Evolutionary conservation across 495 filamentous ascomycete genomes (phyloP), one percentile per base, ranked within the genome.

Genomic region (Elaphomyces granulatus): DNA sequence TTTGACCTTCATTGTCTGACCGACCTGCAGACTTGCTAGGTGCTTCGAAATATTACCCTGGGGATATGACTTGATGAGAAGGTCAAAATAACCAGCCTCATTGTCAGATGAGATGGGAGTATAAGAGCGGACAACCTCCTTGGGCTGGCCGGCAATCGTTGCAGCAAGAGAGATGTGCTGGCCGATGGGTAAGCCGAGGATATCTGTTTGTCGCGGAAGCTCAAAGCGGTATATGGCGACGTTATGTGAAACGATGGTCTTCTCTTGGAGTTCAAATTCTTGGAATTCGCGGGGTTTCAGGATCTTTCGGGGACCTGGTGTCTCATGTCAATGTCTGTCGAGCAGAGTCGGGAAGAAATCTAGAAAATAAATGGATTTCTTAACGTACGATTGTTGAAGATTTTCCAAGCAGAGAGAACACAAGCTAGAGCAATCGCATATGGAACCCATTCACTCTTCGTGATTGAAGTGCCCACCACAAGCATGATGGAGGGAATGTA

Each of bases 111-210:
- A 86, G 58, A 96, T 94, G 32, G 90, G 90, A 9, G 90, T 98
- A 68, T 98, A 98, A 16, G 84, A 92, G 55, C 90, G 86, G 9
- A 94, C 76, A 43, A 95, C 81, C 49, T 94, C 84, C 65, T 94
- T 93, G 44, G 67, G 70, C 48, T 74, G 67, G 44, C 81, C 81
- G 42, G 80, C 74, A 38, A 90, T 77, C 37, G 61, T 75, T 26
- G 88, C 87, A 48, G 80, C 80, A 54, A 98, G 81, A 45, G 88
- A 94, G 66, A 98, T 93, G 66, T 98, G 90, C 59, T 98, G 90
- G 49, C 90, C 90, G 63, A 95, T 98, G 41, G 90, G 90, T 15
- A 98, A 79, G 50, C 90, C 88, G 45, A 98, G 82, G 58, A 94
- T 86, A 51, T 82, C 72, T 45, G 67, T 79, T 15, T 77, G 64